Evolutionary conservation across 2,329 filamentous ascomycete genomes (phyloP).

Genomic region (Aspergillus sp.): DNA sequence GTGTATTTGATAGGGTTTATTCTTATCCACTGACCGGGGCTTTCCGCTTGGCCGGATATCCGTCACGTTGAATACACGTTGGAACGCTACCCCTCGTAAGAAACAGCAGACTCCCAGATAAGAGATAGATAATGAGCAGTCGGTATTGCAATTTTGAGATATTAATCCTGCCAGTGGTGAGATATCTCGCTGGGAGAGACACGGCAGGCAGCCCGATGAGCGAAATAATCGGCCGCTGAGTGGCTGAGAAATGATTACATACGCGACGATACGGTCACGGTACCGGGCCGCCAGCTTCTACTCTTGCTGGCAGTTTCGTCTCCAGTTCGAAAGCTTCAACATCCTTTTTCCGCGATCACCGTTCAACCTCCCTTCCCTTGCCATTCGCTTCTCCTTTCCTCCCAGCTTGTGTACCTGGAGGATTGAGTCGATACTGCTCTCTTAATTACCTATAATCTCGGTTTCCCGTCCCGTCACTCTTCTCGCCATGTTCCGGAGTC

Average conservation of each 20-base stretch:
- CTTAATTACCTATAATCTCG: constrained; percentile 28
- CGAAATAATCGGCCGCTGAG: constrained; percentile 23
- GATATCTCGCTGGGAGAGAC: constrained; percentile 3
- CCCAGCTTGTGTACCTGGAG: constrained; percentile 32
- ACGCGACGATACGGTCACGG: constrained; percentile 26
- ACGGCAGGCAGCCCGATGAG: constrained; percentile 15
- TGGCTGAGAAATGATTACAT: constrained; percentile 25
- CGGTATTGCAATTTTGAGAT: not conserved
- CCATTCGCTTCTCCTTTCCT: constrained; percentile 29
- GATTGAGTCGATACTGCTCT: constrained; percentile 35
- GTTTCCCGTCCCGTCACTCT: constrained; percentile 26
- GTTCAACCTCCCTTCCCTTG: constrained; percentile 18
- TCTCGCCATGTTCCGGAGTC: constrained; percentile 56
- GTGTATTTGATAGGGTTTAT: constrained; percentile 15
- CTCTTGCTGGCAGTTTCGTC: constrained; percentile 23
- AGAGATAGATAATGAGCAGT: not conserved
- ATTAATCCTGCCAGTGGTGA: not conserved
- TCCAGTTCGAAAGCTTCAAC: constrained; percentile 30
- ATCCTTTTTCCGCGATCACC: constrained; percentile 29
- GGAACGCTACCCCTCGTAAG: not conserved
- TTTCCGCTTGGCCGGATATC: constrained; percentile 14
- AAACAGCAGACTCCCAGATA: not conserved
- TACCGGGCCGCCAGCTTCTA: constrained; percentile 28
- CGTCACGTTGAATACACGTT: not conserved
- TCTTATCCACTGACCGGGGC: constrained; percentile 18